Evolutionary conservation across 352 stramenopile species (phyloP), one percentile per base, ranked within the genome.

Genomic region (Pythium pectinolyticum): DNA sequence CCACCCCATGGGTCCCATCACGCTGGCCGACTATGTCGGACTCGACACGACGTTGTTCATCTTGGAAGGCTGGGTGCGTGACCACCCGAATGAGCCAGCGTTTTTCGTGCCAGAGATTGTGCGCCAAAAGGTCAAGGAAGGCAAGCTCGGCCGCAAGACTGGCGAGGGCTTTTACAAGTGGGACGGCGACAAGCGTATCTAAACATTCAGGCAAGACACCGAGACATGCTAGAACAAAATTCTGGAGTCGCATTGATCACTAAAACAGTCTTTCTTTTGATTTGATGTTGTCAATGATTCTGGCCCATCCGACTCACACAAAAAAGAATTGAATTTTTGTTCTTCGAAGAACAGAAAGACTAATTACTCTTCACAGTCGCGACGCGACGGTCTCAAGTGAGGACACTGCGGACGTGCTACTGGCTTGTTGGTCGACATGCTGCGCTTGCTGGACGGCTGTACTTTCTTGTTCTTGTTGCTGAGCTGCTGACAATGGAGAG

Each of bases 131-230:
- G 96, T 99, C 15, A 79, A 82, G 8, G 85, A 92, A 40, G 96
- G 95, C 43, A 95, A 99, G 61, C 73, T 99, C 28, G 97, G 97
- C 56, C 84, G 97, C 60, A 99, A 99, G 77, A 94, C 81, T 8
- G 97, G 97, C 48, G 94, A 98, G 58, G 97, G 96, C 8, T 99
- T 99, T 60, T 99, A 99, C 80, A 84, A 97, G 73, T 96, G 85
- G 85, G 82, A 92, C 61, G 81, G 84, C 48, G 84, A 92, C 65
- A 92, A 92, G 66, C 84, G 84, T 24, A 69, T 86, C 27, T 92
- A 83, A 87, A 55, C 6, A 17, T 19, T 46, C 39, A 57, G n/a
- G 39, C 8, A 17, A 7, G 32, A 14, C 32, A 37, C 7, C 32
- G 7, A 37, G 7, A 37, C 32, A 14, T 14, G 12, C 32, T 37